A percentile compares a stretch with the other conserved stretches of the same genome.
Evolutionary conservation across 2,329 filamentous ascomycete genomes (phyloP).

Genomic region (Lachnellula subtilissima): DNA sequence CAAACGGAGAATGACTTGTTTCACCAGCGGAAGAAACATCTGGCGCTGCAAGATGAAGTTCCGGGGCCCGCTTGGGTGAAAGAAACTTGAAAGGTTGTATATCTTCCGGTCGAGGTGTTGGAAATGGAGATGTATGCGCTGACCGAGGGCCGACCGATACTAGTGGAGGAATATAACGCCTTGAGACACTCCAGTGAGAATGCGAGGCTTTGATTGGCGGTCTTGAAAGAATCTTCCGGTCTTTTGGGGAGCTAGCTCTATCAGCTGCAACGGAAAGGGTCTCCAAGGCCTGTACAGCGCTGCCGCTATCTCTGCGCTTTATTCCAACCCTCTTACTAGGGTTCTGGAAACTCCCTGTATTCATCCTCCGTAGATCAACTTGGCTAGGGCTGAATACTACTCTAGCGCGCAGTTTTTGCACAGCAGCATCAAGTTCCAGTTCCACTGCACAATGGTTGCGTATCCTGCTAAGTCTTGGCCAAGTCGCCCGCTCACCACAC

Average conservation of each 20-base stretch:
- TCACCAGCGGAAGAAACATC: conserved; percentile 28
- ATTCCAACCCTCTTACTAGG: conserved; percentile 11
- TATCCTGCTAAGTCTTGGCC: conserved; percentile 83
- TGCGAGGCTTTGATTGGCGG: conserved; percentile 20
- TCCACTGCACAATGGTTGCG: conserved; percentile 86
- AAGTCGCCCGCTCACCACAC: conserved; percentile 79
- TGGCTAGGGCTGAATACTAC: conserved; percentile 41
- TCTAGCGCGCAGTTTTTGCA: conserved; percentile 61
- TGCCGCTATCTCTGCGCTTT: conserved; percentile 23
- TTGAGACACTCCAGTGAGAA: conserved; percentile 15
- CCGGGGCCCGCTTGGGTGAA: conserved; percentile 2
- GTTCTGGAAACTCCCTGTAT: conserved; percentile 14
- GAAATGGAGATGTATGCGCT: conserved; percentile 12
- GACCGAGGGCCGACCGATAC: conserved; percentile 10
- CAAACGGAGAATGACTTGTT: conserved; percentile 22
- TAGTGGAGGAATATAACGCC: conserved; percentile 9
- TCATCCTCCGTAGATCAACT: conserved; percentile 29
- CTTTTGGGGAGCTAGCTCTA: conserved; percentile 4
- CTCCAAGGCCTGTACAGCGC: conserved; percentile 7
- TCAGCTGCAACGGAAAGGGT: conserved; percentile 7
- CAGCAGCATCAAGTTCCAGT: conserved; percentile 71
- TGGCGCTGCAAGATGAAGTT: conserved; percentile 14
- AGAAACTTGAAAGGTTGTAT: conserved; percentile 14
- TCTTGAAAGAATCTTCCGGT: conserved; percentile 12
- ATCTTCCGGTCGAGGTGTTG: conserved; percentile 8